Evolutionary conservation across 306 rosid genomes (phyloP).

Genomic region (Senna siamea): DNA sequence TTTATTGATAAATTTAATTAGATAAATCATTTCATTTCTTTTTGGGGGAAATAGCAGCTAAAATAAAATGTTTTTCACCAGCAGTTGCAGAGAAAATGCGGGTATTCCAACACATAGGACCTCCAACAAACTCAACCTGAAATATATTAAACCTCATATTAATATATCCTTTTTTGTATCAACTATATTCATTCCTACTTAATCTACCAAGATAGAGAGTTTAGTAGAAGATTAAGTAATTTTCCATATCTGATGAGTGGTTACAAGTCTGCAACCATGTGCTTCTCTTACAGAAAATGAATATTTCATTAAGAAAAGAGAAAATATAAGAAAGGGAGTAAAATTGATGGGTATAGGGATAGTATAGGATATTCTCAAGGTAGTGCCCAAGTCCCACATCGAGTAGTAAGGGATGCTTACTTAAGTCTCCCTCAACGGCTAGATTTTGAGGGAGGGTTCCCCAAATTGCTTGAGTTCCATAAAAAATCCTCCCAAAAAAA

Average conservation of each 20-base stretch:
- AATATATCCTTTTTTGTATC: conserved; percentile 18
- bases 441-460: too few relatives aligned
- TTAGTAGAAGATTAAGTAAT: conserved; percentile 7
- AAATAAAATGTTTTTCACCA: conserved; percentile 52
- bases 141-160: conserved; percentile 23
- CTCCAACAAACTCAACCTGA: conserved; percentile 98
- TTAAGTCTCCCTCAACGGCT: too few relatives aligned
- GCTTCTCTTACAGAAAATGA: conserved; percentile 1
- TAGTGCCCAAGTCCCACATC: too few relatives aligned
- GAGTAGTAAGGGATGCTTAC: too few relatives aligned
- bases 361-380: too few relatives aligned
- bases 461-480: too few relatives aligned
- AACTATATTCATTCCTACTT: conserved; percentile 1
- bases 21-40: conserved; percentile 25
- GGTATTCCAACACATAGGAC: conserved; percentile 97
- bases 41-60: conserved; percentile 11
- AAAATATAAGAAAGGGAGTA: not conserved
- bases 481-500: too few relatives aligned
- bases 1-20: conserved; percentile 28
- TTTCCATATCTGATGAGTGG: conserved; percentile 4
- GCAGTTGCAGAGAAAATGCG: conserved; percentile 87
- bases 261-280: not conserved
- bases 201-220: conserved; percentile 15
- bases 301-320: not conserved
- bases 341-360: too few relatives aligned